Evolutionary conservation across 169 alveolate species (phyloP).

Genomic region (Plasmodium coatneyi): DNA sequence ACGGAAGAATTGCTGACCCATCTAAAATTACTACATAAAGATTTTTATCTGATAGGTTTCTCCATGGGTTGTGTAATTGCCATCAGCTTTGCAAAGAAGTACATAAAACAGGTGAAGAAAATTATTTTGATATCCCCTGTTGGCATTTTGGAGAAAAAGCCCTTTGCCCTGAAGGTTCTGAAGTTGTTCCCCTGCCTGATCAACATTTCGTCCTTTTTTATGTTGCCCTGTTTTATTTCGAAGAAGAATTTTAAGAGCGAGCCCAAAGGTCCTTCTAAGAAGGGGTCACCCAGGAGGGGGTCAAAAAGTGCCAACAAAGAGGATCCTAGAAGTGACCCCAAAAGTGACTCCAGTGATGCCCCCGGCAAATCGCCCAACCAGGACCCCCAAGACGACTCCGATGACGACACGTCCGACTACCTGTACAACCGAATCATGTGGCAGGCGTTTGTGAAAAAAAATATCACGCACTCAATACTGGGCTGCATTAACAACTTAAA

Average conservation of each 20-base stretch:
- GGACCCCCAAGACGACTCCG: conserved; percentile 15
- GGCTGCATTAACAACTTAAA: conserved; percentile 83
- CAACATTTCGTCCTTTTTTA: conserved; percentile 62
- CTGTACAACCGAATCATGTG: conserved; percentile 81
- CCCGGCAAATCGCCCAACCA: background rate
- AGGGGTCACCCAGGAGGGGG: background rate
- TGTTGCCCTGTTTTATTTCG: conserved; percentile 61
- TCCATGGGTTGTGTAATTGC: conserved; percentile 87
- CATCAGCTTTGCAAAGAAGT: conserved; percentile 80
- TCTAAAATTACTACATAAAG: conserved; percentile 74
- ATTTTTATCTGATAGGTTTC: conserved; percentile 81
- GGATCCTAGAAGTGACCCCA: background rate
- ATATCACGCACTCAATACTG: conserved; percentile 77
- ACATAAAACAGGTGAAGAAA: conserved; percentile 82
- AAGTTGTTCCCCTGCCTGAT: conserved; percentile 80
- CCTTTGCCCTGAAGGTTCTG: conserved; percentile 69
- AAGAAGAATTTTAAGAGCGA: conserved; percentile 32
- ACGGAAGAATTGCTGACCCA: conserved; percentile 81
- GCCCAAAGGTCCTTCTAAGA: background rate
- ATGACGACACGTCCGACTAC: conserved; percentile 37
- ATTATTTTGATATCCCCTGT: conserved; percentile 85
- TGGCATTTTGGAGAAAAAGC: conserved; percentile 81
- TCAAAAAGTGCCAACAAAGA: background rate
- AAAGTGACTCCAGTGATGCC: background rate
- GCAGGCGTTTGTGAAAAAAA: conserved; percentile 82